phyloP scores from a whole-genome alignment of 306 rosid genomes.

The Sesbania bispinosa region DNA sequence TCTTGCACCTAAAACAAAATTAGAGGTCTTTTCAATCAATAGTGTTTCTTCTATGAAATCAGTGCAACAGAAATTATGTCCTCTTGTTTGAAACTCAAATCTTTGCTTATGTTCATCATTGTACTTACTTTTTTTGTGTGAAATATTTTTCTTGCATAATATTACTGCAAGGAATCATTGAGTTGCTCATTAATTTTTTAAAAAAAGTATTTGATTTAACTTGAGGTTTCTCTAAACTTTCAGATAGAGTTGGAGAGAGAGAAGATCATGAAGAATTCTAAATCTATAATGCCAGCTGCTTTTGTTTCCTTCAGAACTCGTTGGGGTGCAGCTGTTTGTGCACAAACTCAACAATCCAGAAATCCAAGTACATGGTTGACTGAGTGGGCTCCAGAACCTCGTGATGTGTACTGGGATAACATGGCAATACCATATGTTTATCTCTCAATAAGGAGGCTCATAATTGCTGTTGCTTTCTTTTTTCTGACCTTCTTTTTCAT shows the following conservation, averaged over 20 bases:
- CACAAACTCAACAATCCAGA: constrained; percentile 90
- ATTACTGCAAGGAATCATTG: constrained; percentile 8
- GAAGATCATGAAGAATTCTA: constrained; percentile 47
- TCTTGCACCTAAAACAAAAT: no score
- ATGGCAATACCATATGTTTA: constrained; percentile 93
- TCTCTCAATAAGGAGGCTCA: constrained; percentile 79
- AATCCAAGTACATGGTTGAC: constrained; percentile 93
- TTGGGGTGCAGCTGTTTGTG: constrained; percentile 98
- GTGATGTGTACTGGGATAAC: constrained; percentile 93
- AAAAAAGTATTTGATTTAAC: background rate
- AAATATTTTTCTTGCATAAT: background rate
- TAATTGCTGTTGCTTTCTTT: constrained; percentile 88
- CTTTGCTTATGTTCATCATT: no score
- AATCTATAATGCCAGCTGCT: constrained; percentile 76
- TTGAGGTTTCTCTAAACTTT: constrained; percentile 15
- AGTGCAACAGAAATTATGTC: no score
- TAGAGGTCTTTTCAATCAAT: no score
- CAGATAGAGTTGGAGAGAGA: constrained; percentile 76
- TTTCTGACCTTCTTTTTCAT: constrained; percentile 95
- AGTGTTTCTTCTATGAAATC: background rate
- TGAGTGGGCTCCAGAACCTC: constrained; percentile 98
- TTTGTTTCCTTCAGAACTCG: constrained; percentile 90
- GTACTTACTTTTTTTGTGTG: background rate
- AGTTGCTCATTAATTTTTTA: background rate
- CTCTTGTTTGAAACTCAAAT: no score